A percentile compares a stretch with the other conserved stretches of the same genome.
Conservation (phyloP, 257 asterid species). For the Solanum rostratum region DNA sequence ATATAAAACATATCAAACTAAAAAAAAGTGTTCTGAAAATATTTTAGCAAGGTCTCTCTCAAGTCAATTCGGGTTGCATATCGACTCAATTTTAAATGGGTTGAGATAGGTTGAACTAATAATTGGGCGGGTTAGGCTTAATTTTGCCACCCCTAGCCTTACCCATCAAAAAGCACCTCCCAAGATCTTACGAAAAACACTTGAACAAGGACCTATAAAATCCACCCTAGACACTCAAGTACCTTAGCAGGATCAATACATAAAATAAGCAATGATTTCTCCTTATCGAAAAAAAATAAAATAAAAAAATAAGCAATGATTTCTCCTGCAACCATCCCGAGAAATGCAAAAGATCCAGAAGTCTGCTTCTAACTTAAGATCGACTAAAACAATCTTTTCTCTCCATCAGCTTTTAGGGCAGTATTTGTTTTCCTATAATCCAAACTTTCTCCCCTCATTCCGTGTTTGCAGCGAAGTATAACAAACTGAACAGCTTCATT, state of each 20-base stretch:
- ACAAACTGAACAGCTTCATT: background rate
- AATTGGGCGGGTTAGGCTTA: too few species aligned
- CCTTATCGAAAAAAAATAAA: background rate
- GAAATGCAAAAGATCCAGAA: background rate
- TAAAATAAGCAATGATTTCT: background rate
- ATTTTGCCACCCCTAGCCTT: too few species aligned
- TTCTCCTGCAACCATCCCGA: background rate
- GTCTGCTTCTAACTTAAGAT: background rate
- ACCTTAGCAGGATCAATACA: background rate
- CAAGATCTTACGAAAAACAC: background rate
- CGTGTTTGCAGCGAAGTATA: background rate
- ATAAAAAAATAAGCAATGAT: background rate
- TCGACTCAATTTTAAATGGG: too few species aligned
- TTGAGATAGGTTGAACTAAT: too few species aligned
- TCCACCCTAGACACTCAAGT: background rate
- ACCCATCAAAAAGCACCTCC: background rate
- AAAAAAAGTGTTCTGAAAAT: too few species aligned
- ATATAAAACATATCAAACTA: too few species aligned
- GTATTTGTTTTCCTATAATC: background rate
- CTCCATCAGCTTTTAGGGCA: background rate
- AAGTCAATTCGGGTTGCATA: too few species aligned
- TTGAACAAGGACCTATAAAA: background rate
- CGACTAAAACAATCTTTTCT: background rate
- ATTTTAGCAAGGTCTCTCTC: too few species aligned
- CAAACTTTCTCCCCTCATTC: background rate